Evolutionary conservation across 2,329 filamentous ascomycete genomes (phyloP).

Genomic region (Cercospora canescens): DNA sequence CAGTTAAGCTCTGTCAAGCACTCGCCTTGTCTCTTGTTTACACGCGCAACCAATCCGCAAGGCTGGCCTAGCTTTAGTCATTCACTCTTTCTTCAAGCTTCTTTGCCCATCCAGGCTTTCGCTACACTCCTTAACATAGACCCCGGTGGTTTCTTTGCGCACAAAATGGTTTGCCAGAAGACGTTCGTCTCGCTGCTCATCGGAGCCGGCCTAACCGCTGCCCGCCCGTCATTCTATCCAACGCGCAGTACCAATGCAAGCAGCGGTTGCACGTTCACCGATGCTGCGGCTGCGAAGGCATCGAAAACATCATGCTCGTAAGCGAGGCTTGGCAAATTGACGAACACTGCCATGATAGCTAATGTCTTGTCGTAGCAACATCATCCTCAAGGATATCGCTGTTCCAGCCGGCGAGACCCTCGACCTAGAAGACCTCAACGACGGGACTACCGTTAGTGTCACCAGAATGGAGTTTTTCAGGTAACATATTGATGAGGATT

Average conservation of each 20-base stretch:
- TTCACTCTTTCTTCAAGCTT: conserved; percentile 14
- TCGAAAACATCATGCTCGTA: conserved; percentile 44
- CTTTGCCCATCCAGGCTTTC: conserved; percentile 15
- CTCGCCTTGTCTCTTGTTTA: conserved; percentile 6
- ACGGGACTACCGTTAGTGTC: conserved; percentile 44
- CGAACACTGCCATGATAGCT: neutral
- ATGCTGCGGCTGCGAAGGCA: conserved; percentile 24
- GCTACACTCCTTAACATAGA: conserved; percentile 1
- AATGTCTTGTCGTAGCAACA: conserved; percentile 19
- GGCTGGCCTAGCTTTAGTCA: neutral
- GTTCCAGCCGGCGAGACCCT: conserved; percentile 43
- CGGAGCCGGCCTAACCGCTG: conserved; percentile 22
- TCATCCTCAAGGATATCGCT: conserved; percentile 43
- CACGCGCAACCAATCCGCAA: conserved; percentile 9
- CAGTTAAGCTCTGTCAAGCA: conserved; percentile 14
- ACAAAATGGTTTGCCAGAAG: conserved; percentile 22
- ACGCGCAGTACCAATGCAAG: neutral
- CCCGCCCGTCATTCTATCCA: conserved; percentile 3
- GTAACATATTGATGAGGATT: conserved; percentile 13
- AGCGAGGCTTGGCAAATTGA: neutral
- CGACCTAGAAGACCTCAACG: conserved; percentile 42
- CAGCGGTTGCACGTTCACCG: conserved; percentile 24
- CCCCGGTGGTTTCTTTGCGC: conserved; percentile 3
- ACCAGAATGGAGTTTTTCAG: conserved; percentile 36
- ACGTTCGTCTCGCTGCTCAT: conserved; percentile 20